A percentile compares a stretch with the other conserved stretches of the same genome.
These are phyloP conservation scores for Fusarium bactridioides DNA, from an alignment of 2,329 filamentous ascomycete genomes.

Conservation along the genomic window DNA sequence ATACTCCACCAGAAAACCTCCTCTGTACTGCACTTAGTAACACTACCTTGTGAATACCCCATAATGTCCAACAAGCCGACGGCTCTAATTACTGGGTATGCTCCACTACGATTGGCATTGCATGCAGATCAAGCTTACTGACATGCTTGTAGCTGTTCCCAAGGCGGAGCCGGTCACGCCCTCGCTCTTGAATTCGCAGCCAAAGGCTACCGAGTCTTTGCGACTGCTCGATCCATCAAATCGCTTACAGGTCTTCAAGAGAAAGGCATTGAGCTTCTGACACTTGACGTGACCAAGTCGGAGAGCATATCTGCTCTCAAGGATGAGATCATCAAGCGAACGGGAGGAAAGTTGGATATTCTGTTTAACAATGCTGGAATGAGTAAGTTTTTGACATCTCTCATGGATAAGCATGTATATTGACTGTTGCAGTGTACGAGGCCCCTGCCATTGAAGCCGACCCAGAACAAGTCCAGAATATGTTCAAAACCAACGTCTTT, in stretches of 20 bases:
- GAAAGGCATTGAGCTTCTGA: conserved; percentile 5
- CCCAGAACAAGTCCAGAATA: not conserved
- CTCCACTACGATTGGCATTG: not conserved
- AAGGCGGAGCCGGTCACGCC: conserved; percentile 5
- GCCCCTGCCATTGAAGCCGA: conserved; percentile 12
- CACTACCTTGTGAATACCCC: too few species aligned
- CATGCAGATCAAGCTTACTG: fast-evolving
- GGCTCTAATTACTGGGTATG: not conserved
- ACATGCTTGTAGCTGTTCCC: not conserved
- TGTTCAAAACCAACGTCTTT: not conserved
- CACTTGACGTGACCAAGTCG: not conserved
- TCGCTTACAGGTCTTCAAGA: not conserved
- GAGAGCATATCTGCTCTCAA: not conserved
- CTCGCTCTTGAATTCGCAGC: conserved; percentile 2
- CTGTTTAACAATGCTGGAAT: conserved; percentile 15
- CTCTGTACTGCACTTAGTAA: too few species aligned
- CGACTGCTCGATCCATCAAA: conserved; percentile 1
- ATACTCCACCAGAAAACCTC: too few species aligned
- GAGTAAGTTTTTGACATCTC: not conserved
- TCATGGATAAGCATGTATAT: too few species aligned
- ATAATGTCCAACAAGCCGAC: not conserved
- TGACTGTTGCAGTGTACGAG: conserved; percentile 6
- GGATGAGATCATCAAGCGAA: not conserved
- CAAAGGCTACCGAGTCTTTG: conserved; percentile 13
- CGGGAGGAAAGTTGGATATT: not conserved